Evolutionary conservation across 208 protist species (phyloP).

Genomic region (Leishmania mexicana): DNA sequence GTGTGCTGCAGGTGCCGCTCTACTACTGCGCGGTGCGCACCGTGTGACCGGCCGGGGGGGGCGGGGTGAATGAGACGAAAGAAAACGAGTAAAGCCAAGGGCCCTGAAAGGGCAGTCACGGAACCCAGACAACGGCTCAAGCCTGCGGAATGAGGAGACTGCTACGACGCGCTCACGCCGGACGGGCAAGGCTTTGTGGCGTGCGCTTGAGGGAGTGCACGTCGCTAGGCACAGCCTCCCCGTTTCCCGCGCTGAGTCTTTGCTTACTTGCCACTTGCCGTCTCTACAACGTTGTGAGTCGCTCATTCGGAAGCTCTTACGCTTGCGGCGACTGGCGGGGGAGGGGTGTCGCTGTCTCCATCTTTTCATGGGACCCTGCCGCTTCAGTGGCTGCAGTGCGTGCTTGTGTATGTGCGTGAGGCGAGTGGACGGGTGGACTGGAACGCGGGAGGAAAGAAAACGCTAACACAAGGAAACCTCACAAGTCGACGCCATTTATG

Average conservation of each 20-base stretch:
- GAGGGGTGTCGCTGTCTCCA: neutral
- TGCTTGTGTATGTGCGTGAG: neutral
- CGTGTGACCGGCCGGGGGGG: neutral
- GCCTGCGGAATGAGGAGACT: neutral
- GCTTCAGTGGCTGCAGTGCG: neutral
- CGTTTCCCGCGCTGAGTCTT: neutral
- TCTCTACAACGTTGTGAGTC: neutral
- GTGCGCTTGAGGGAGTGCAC: neutral
- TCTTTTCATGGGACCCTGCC: neutral
- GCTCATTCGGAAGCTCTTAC: neutral
- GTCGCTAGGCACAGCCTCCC: neutral
- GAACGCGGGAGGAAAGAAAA: neutral
- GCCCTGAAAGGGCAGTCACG: neutral
- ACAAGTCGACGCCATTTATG: neutral
- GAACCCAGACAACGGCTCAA: neutral
- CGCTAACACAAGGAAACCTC: neutral
- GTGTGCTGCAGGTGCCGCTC: neutral
- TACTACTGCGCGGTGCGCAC: neutral
- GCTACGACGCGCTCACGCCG: neutral
- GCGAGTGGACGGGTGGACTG: neutral
- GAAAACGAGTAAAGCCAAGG: neutral
- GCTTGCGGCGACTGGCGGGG: neutral
- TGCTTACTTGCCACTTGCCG: neutral
- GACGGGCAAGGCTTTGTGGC: neutral
- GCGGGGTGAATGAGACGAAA: neutral